These are phyloP conservation scores for Nemania abortiva DNA, from an alignment of 2,329 filamentous ascomycete species.

Conservation along the genomic window DNA sequence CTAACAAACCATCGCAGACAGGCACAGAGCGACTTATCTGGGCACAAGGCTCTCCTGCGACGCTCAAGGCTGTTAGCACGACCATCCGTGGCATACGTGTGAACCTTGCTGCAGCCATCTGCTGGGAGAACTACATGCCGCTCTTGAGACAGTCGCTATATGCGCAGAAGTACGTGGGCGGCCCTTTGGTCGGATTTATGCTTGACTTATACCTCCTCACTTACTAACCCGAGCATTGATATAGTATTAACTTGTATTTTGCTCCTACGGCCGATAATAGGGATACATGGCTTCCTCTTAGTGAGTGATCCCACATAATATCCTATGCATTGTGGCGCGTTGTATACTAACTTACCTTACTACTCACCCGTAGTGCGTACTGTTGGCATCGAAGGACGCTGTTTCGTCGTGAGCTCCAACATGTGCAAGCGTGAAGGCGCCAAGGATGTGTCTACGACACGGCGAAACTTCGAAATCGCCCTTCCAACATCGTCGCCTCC, in stretches of 20 bases:
- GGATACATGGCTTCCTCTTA: slow-evolving; percentile 77
- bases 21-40: slow-evolving; percentile 82
- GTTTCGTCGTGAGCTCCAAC: slow-evolving; percentile 88
- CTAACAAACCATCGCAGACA: slow-evolving; percentile 36
- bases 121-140: slow-evolving; percentile 98
- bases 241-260: slow-evolving; percentile 82
- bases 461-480: slow-evolving; percentile 61
- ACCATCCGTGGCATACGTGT: slow-evolving; percentile 82
- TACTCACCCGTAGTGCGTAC: slow-evolving; percentile 69
- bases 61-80: slow-evolving; percentile 82
- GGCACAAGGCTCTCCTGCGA: slow-evolving; percentile 85
- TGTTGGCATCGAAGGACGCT: slow-evolving; percentile 82
- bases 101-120: slow-evolving; percentile 88
- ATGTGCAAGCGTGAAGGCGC: slow-evolving; percentile 73
- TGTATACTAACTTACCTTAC: background rate
- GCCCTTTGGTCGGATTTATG: background rate
- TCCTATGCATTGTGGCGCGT: background rate
- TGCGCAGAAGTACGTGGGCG: slow-evolving; percentile 71
- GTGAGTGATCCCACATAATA: slow-evolving; percentile 15
- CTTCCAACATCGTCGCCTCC: slow-evolving; percentile 48
- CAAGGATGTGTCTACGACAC: background rate
- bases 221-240: slow-evolving; percentile 8
- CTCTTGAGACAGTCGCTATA: slow-evolving; percentile 86
- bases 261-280: slow-evolving; percentile 89
- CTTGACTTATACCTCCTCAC: too few relatives aligned